These are phyloP conservation scores for Colletotrichum eremochloae DNA, from an alignment of 2,329 filamentous ascomycete species.

Conservation along the genomic window DNA sequence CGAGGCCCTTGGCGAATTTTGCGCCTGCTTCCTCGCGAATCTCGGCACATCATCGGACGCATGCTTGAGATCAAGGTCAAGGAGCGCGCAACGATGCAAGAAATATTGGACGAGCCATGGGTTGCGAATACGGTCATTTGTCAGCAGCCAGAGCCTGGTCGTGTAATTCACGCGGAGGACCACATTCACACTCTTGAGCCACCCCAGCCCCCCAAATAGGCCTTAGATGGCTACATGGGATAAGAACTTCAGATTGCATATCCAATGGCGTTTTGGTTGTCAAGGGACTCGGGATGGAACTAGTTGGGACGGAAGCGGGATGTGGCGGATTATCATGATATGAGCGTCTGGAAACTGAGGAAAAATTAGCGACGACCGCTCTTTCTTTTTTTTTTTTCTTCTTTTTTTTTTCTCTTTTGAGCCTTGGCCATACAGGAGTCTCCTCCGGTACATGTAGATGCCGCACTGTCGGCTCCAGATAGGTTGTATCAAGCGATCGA, in stretches of 20 bases:
- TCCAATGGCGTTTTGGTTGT: slow-evolving; percentile 35
- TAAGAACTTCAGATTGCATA: slow-evolving; percentile 30
- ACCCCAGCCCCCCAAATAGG: slow-evolving; percentile 57
- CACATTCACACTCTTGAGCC: slow-evolving; percentile 91
- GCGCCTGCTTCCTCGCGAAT: slow-evolving; percentile 88
- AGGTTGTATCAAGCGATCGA: slow-evolving; percentile 24
- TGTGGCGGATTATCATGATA: slow-evolving; percentile 22
- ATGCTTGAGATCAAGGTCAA: slow-evolving; percentile 94
- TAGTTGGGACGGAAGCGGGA: slow-evolving; percentile 16
- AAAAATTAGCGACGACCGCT: slow-evolving; percentile 26
- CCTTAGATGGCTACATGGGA: background rate
- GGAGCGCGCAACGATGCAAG: slow-evolving; percentile 84
- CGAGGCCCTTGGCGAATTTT: slow-evolving; percentile 93
- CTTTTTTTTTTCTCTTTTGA: slow-evolving; percentile 33
- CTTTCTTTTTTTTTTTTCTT: slow-evolving; percentile 26
- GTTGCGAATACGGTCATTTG: slow-evolving; percentile 88
- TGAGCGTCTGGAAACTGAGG: slow-evolving; percentile 22
- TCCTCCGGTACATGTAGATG: slow-evolving; percentile 25
- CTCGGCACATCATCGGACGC: slow-evolving; percentile 86
- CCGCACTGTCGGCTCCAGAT: slow-evolving; percentile 2
- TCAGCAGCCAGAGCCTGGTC: slow-evolving; percentile 78
- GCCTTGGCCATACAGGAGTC: slow-evolving; percentile 11
- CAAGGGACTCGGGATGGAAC: background rate
- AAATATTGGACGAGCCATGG: slow-evolving; percentile 92
- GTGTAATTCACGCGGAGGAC: slow-evolving; percentile 78